Base-by-base conservation (phyloP, 805 yeast species). In the Peterozyma toletana region DNA sequence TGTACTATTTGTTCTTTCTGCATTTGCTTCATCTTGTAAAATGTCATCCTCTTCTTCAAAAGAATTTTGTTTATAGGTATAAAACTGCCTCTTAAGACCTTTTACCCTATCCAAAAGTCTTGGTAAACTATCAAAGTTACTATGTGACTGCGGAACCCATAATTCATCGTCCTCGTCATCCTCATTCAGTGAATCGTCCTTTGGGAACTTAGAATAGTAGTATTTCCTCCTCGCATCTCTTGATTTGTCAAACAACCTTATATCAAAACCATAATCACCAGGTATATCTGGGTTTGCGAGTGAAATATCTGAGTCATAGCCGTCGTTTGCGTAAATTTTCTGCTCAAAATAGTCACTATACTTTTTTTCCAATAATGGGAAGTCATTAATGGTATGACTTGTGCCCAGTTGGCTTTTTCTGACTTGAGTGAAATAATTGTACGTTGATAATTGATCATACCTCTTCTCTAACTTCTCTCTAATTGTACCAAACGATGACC, bases 401-500 rank as follows among this genome's bases (percentile, higher is more conserved):
- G 39, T 48, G 1, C 42, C 38, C 33, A 52, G 50, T 27, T 53
- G 46, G 27, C 47, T 38, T 17, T 47, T 27, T 40, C 61, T 35
- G 30, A 55, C 53, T 40, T 56, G 52, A 30, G 55, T 53, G 49
- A 63, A 64, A 41, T 56, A 68, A 49, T 59, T 39, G 48, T 56
- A 70, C 0, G 80, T 75, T 17, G 79, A 71, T 5, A 77, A 52
- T 45, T 71, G 74, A n/a, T 60, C 61, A 48, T 70, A 73, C 44
- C 64, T 59, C 34, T 63, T 60, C 43, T 80, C 80, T 29, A 88
- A 52, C 52, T 83, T 84, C 17, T 58, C 56, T 50, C 83, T 63
- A 7, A 89, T 78, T 1, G 59, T 53, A 5, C 82, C 83, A 54
- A 75, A 79, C 18, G 86, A 79, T 2, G 54, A 53, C 5, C 70